Base-by-base conservation (phyloP, 108 stramenopile genomes). In the Skeletonema grethae region DNA sequence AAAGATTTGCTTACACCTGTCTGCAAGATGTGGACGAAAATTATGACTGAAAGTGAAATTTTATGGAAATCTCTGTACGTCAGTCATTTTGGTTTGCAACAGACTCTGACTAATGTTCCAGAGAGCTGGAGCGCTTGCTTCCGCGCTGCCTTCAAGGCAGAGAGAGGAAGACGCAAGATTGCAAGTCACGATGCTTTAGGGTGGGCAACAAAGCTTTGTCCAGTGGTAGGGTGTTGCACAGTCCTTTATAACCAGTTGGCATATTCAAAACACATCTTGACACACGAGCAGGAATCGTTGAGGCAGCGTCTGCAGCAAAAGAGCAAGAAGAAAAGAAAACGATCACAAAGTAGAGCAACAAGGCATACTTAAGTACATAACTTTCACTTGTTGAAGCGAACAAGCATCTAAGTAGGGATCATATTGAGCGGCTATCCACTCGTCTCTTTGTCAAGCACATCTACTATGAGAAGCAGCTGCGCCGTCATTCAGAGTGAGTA, bases 1-100 rank as follows among this genome's bases (percentile, higher is more conserved):
- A 50, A 55, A 1, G 80, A 81, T 61, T 15, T 81, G 12, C 22
- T 71, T 38, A 25, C 32, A n/a, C 68, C 69, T 18, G 55, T 75
- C 2, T 81, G 80, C 58, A 81, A 81, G 60, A 35, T 81, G 41
- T 81, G 80, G 80, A 75, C 55, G 0, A 55, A 65, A 9, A 36
- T 61, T 61, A 2, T 79, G 12, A 45, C 53, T 7, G 36, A 45
- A 32, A 70, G 50, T 32, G 57, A 75, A 35, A 9, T 11, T 22
- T 34, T 81, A 13, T 81, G 80, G 80, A 24, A 70, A 25, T 12
- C 43, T 18, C 69, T 81, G 7, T 81, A 75, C 57, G 12, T n/a
- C 7, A 25, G 55, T 29, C 69, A 75, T 62, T 81, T 81, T 67
- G 69, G 69, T 45, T 63, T 16, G 59, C 69, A 63, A 32, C 22